phyloP scores from a whole-genome alignment of 2,329 filamentous ascomycete species.

The Colletotrichum truncatum region DNA sequence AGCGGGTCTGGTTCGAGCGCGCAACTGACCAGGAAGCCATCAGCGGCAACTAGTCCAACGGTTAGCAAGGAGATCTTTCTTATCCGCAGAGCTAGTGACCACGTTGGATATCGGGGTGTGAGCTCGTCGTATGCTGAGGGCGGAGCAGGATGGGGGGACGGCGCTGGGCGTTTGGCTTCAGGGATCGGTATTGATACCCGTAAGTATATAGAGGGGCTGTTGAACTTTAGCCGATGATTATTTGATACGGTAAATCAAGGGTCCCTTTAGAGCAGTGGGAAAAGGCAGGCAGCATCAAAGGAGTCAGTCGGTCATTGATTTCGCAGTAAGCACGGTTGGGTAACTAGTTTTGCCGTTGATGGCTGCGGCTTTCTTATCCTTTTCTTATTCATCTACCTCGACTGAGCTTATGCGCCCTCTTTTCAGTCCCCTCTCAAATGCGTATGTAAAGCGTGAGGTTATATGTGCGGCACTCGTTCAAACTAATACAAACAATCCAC shows the following conservation, averaged over 20 bases:
- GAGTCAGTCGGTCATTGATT: neutral
- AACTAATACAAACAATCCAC: too few relatives aligned
- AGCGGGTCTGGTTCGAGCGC: conserved; percentile 7
- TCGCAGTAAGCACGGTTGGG: neutral
- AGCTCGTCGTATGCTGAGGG: conserved; percentile 46
- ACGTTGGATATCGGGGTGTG: conserved; percentile 49
- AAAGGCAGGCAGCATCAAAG: neutral
- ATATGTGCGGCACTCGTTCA: too few relatives aligned
- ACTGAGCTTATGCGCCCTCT: too few relatives aligned
- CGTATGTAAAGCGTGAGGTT: too few relatives aligned
- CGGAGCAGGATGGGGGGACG: conserved; percentile 57
- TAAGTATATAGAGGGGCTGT: conserved; percentile 76
- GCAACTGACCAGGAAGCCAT: neutral
- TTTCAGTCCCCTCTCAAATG: too few relatives aligned
- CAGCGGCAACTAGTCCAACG: neutral
- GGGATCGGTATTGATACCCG: conserved; percentile 82
- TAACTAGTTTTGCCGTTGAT: neutral
- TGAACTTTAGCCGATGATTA: conserved; percentile 65
- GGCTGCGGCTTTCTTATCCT: neutral
- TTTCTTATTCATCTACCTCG: neutral
- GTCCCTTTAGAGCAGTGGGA: too few relatives aligned
- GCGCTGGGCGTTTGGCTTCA: conserved; percentile 70
- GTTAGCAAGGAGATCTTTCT: conserved; percentile 69
- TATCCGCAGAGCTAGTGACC: conserved; percentile 68
- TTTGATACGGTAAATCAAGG: neutral